Conservation (phyloP, 2,329 filamentous ascomycete species). For the Aspergillus ruber region DNA sequence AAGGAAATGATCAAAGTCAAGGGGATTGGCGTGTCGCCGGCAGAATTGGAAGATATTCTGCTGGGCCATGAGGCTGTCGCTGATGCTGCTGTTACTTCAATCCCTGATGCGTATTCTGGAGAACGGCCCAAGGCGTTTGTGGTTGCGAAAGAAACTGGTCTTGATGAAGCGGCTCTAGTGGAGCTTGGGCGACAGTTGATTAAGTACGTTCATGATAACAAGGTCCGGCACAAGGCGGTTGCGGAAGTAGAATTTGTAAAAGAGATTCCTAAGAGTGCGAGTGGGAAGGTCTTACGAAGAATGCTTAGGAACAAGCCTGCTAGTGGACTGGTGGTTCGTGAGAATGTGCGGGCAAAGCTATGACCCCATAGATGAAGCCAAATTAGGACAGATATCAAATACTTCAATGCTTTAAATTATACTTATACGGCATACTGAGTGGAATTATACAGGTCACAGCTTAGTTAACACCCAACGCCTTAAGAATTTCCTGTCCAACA, state of each 20-base stretch:
- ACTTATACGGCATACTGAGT: background rate
- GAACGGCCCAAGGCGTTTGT: conserved; percentile 55
- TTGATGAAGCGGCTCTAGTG: conserved; percentile 1
- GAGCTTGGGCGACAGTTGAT: conserved; percentile 43
- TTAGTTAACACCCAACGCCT: conserved; percentile 16
- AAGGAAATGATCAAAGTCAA: conserved; percentile 67
- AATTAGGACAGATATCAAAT: too few relatives aligned
- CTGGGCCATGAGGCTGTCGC: conserved; percentile 52
- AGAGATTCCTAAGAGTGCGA: conserved; percentile 65
- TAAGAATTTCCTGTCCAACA: conserved; percentile 39
- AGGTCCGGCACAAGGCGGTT: conserved; percentile 48
- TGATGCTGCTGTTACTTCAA: conserved; percentile 48
- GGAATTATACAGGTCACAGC: background rate
- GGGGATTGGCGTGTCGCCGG: conserved; percentile 50
- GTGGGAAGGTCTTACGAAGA: conserved; percentile 66
- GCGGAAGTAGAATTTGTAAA: conserved; percentile 31
- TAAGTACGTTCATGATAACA: conserved; percentile 58
- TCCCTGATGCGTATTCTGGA: conserved; percentile 37
- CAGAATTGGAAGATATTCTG: conserved; percentile 58
- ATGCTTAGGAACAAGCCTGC: conserved; percentile 33
- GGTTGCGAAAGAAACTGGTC: conserved; percentile 34
- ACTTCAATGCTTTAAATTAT: background rate
- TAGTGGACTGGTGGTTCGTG: conserved; percentile 10
- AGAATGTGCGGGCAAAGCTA: conserved; percentile 3
- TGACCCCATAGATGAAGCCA: too few relatives aligned